Percentiles rank a stretch among this genome's conserved stretches.
Conservation (phyloP, 1,139 yeast species). For the Entelexis paramagnoliae region DNA sequence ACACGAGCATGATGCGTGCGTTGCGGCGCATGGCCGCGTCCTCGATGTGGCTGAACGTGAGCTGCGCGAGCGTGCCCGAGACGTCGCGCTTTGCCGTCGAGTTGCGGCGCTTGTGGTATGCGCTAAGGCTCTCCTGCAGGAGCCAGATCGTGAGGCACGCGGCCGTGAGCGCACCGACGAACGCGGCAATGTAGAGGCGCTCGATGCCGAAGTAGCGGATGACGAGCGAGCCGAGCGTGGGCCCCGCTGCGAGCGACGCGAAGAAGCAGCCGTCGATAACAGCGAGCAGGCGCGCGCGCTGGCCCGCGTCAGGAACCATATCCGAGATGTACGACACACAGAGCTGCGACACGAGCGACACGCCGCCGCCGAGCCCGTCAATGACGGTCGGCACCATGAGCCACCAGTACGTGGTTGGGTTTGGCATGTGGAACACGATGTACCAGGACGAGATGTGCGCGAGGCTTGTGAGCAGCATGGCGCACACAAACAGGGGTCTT, state of each 20-base stretch:
- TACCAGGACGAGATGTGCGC: slow-evolving; percentile 20
- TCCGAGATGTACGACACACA: slow-evolving; percentile 23
- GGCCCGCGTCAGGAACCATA: slow-evolving; percentile 19
- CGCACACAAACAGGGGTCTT: slow-evolving; percentile 18
- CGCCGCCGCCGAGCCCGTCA: slow-evolving; percentile 23
- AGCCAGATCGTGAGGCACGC: slow-evolving; percentile 13
- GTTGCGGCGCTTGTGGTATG: slow-evolving; percentile 20
- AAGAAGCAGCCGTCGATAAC: slow-evolving; percentile 22
- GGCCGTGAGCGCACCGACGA: slow-evolving; percentile 7
- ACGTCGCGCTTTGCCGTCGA: slow-evolving; percentile 14
- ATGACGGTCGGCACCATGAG: slow-evolving; percentile 22
- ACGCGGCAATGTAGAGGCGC: slow-evolving; percentile 15
- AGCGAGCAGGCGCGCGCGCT: slow-evolving; percentile 22
- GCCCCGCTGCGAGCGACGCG: slow-evolving; percentile 23
- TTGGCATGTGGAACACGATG: slow-evolving; percentile 21
- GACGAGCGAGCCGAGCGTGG: slow-evolving; percentile 22
- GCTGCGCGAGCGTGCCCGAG: slow-evolving; percentile 7
- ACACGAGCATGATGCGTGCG: slow-evolving; percentile 21
- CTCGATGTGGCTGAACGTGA: slow-evolving; percentile 18
- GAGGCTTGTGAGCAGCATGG: slow-evolving; percentile 15
- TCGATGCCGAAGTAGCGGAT: slow-evolving; percentile 17
- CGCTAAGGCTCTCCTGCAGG: slow-evolving; percentile 21
- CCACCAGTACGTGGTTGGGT: slow-evolving; percentile 22
- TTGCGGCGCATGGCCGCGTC: slow-evolving; percentile 20
- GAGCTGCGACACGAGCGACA: slow-evolving; percentile 15